phyloP scores from a whole-genome alignment of 1,284 basidiomycete genomes.

The Porodaedalea pini region DNA sequence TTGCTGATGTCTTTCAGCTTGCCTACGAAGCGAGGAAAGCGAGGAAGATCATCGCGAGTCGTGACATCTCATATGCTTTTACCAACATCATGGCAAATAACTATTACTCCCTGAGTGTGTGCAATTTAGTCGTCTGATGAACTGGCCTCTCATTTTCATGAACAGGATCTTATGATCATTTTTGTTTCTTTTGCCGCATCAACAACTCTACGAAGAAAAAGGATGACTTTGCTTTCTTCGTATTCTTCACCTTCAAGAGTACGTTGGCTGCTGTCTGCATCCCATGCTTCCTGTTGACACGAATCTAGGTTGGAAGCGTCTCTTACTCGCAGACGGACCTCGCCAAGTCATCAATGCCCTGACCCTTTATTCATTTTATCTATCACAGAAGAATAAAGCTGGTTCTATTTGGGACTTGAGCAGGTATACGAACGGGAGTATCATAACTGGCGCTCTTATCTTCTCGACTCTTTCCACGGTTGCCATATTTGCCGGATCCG shows the following conservation, averaged over 20 bases:
- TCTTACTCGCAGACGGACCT: constrained; percentile 93
- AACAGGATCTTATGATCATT: constrained; percentile 90
- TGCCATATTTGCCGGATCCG: constrained; percentile 79
- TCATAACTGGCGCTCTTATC: constrained; percentile 81
- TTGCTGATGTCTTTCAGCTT: constrained; percentile 36
- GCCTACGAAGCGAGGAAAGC: constrained; percentile 92
- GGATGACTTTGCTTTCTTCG: constrained; percentile 97
- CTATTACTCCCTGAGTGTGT: constrained; percentile 87
- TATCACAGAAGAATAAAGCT: constrained; percentile 64
- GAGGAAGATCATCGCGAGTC: constrained; percentile 87
- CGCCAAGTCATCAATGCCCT: constrained; percentile 96
- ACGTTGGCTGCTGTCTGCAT: constrained; percentile 27
- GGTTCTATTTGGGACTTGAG: constrained; percentile 63
- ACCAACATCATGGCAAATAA: constrained; percentile 97
- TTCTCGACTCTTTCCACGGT: constrained; percentile 91
- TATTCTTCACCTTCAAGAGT: constrained; percentile 99
- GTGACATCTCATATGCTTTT: constrained; percentile 96
- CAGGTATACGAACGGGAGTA: constrained; percentile 64
- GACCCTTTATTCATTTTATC: constrained; percentile 88
- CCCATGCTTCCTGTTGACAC: constrained; percentile 21
- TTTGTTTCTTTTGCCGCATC: constrained; percentile 97
- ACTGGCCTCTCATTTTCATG: constrained; percentile 17
- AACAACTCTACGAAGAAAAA: constrained; percentile 92
- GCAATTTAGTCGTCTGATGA: neutral
- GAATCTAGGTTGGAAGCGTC: constrained; percentile 85